phyloP scores from a whole-genome alignment of 352 stramenopile genomes.

The Phytophthora litchii region DNA sequence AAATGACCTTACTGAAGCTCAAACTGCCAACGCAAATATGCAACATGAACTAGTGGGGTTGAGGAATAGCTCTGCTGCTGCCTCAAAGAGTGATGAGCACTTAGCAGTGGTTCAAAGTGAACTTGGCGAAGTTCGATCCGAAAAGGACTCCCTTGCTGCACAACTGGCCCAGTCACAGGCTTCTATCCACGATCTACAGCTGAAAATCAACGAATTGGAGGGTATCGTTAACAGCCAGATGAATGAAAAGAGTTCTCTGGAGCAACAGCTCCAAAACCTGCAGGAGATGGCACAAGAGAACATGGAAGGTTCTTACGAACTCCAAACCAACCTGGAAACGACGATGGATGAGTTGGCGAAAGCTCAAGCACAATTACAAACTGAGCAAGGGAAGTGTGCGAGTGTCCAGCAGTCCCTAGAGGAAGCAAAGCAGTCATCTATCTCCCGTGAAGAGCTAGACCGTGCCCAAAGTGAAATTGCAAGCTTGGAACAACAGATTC shows the following conservation, averaged over 20 bases:
- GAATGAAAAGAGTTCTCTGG: slow-evolving; percentile 46
- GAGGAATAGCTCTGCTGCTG: slow-evolving; percentile 33
- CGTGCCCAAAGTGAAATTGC: slow-evolving; percentile 43
- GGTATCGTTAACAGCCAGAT: slow-evolving; percentile 31
- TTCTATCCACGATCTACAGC: slow-evolving; percentile 33
- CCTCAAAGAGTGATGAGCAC: slow-evolving; percentile 48
- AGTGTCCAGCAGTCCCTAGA: slow-evolving; percentile 31
- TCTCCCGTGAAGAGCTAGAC: slow-evolving; percentile 40
- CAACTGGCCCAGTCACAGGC: slow-evolving; percentile 28
- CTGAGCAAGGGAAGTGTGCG: slow-evolving; percentile 35
- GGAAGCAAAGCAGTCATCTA: slow-evolving; percentile 30
- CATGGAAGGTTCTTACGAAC: slow-evolving; percentile 56
- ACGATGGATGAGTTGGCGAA: slow-evolving; percentile 52
- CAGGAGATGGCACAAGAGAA: slow-evolving; percentile 66
- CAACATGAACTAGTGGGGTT: slow-evolving; percentile 48
- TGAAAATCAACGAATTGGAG: slow-evolving; percentile 37
- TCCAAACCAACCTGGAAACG: slow-evolving; percentile 66
- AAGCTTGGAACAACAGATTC: slow-evolving; percentile 39
- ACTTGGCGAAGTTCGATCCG: slow-evolving; percentile 30
- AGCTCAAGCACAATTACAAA: slow-evolving; percentile 28
- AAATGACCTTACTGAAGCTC: slow-evolving; percentile 40
- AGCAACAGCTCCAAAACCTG: slow-evolving; percentile 70
- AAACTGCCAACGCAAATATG: slow-evolving; percentile 31
- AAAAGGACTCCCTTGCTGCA: slow-evolving; percentile 28
- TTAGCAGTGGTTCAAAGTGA: slow-evolving; percentile 27